A percentile compares a stretch with the other conserved stretches of the same genome.
phyloP scores from a whole-genome alignment of 345 rosid species.

The Draba incana region DNA sequence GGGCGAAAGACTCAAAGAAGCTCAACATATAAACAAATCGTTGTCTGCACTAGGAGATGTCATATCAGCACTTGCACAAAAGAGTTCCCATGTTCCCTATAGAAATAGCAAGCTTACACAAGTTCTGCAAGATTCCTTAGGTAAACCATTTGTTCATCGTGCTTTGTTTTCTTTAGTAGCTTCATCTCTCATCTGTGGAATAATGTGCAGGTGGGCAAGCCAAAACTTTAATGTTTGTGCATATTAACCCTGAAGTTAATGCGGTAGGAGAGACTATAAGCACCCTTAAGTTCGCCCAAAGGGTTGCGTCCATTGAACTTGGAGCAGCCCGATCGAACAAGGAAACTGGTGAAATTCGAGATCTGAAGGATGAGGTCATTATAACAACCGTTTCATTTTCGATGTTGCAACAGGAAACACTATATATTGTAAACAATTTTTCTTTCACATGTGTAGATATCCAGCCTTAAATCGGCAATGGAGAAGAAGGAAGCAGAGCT shows the following conservation, averaged over 20 bases:
- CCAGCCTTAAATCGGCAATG: conserved; percentile 68
- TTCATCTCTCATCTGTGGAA: conserved; percentile 13
- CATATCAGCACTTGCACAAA: conserved; percentile 92
- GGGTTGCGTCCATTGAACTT: conserved; percentile 91
- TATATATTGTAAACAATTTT: neutral
- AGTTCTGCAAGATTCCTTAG: conserved; percentile 91
- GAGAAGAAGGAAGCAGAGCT: conserved; percentile 89
- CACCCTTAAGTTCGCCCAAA: conserved; percentile 95
- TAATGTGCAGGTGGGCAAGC: conserved; percentile 83
- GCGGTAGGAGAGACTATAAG: conserved; percentile 90
- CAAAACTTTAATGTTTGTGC: conserved; percentile 94
- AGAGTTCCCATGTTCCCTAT: conserved; percentile 88
- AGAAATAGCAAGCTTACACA: conserved; percentile 98
- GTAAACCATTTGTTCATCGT: conserved; percentile 39
- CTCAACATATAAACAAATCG: conserved; percentile 91
- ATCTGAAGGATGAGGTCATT: conserved; percentile 89
- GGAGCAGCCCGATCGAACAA: conserved; percentile 95
- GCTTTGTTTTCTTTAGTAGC: conserved; percentile 4
- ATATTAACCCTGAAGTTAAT: conserved; percentile 84
- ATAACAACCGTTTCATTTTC: conserved; percentile 14
- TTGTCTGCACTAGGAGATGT: conserved; percentile 97
- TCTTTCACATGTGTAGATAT: conserved; percentile 52
- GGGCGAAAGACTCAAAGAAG: conserved; percentile 97
- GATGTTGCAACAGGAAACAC: neutral
- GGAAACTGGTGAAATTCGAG: conserved; percentile 88